phyloP scores from a whole-genome alignment of 371 early-diverging fungal species.

The Mortierella polycephala region DNA sequence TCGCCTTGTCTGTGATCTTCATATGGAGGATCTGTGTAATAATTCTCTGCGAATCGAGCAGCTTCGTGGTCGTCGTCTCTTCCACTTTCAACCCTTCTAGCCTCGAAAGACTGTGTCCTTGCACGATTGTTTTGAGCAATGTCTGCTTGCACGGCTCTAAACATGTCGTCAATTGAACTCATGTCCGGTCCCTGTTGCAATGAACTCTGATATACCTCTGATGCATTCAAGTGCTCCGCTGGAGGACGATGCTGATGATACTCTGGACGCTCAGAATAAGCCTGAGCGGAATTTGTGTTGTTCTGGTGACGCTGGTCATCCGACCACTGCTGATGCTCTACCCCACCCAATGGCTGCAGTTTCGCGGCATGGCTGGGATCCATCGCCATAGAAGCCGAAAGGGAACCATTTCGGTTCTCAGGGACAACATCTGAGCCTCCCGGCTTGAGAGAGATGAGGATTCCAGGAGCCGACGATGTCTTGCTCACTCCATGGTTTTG shows the following conservation, averaged over 20 bases:
- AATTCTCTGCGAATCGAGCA: no score
- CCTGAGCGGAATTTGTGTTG: background rate
- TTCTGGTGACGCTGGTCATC: no score
- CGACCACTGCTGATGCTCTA: no score
- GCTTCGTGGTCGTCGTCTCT: no score
- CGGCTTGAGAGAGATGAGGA: slow-evolving; percentile 24
- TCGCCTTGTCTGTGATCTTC: no score
- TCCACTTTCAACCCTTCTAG: no score
- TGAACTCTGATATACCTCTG: background rate
- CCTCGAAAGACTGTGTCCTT: no score
- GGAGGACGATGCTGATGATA: background rate
- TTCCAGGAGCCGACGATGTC: background rate
- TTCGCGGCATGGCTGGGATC: no score
- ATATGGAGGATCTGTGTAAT: no score
- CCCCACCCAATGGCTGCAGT: no score
- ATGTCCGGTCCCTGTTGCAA: background rate
- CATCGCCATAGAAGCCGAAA: background rate
- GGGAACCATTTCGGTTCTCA: background rate
- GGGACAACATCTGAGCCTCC: slow-evolving; percentile 5
- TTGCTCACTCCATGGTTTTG: background rate
- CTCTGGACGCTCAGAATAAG: background rate
- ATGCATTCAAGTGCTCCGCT: slow-evolving; percentile 1
- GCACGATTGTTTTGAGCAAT: no score
- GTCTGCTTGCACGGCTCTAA: no score
- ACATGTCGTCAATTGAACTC: background rate